Evolutionary conservation across 345 rosid species (phyloP), one percentile per base, ranked within the genome.

Genomic region (Combretum micranthum): DNA sequence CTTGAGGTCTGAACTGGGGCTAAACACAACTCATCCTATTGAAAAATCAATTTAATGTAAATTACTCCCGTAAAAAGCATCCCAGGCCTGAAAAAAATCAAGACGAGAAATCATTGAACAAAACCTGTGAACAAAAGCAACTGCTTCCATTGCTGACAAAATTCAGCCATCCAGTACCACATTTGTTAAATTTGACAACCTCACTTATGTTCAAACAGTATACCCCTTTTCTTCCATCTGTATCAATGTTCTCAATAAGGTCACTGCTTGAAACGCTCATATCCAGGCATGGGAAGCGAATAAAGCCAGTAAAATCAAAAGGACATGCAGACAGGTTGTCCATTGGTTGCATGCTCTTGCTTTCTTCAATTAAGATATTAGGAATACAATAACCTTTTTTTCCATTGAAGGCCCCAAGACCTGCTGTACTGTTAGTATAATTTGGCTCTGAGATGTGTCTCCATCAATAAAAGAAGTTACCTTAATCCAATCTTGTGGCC

Each of bases 341-440:
- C 16, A 55, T 76, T 60, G 69, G 56, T 59, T 56, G 63, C 53
- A 70, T 70, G 25, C 66, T 63, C 55, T 55, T 37, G 52, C 80
- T 74, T 64, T 79, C 77, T 74, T 80, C 83, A 17, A 73, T 60
- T 76, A 76, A 12, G 67, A 76, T 66, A 54, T 45, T 44, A 50
- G 88, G 87, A 23, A 87, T 76, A 64, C 99, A 93, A 57, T 86
- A 93, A 21, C 94, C 94, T 75, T 80, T 93, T 58, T 72, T 70
- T 44, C 63, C 64, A 70, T 61, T 58, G 55, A 63, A 49, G 0
- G 53, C 57, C 53, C 60, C 58, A 16, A 69, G 72, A 44, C 69
- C 71, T 65, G 56, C 42, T 44, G 67, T 48, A 75, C 56, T 49
- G 55, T 56, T 60, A 22, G 81, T 55, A 65, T 47, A 60, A 63